These are phyloP conservation scores for Chrysoporthe deuterocubensis DNA, from an alignment of 2,329 filamentous ascomycete genomes.

Conservation along the genomic window DNA sequence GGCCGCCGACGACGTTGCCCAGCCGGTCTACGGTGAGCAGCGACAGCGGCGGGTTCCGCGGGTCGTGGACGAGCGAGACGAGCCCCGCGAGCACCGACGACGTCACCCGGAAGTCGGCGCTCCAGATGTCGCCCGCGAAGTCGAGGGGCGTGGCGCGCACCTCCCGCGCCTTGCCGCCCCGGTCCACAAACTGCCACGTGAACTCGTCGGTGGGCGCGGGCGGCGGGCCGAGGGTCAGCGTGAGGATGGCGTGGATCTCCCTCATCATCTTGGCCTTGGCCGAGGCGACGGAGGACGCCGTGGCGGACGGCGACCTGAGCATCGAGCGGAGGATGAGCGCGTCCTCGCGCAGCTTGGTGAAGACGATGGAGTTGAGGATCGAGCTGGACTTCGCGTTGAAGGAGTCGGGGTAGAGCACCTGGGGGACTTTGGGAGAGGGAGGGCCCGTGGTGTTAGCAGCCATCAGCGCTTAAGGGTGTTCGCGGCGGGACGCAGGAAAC, in stretches of 20 bases:
- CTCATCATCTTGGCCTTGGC: constrained; percentile 76
- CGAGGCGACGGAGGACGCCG: constrained; percentile 45
- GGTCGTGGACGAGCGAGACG: constrained; percentile 85
- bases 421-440: constrained; percentile 58
- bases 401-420: constrained; percentile 78
- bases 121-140: constrained; percentile 72
- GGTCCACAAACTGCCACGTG: constrained; percentile 79
- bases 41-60: constrained; percentile 73
- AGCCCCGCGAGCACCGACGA: constrained; percentile 67
- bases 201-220: constrained; percentile 72
- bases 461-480: background rate
- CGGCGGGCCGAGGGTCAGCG: constrained; percentile 79
- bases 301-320: constrained; percentile 42
- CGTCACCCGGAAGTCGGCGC: constrained; percentile 61
- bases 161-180: constrained; percentile 64
- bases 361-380: constrained; percentile 74
- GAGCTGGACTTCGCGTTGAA: constrained; percentile 76
- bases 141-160: constrained; percentile 68
- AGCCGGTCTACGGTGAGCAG: constrained; percentile 78
- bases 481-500: background rate
- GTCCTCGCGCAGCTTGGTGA: constrained; percentile 85
- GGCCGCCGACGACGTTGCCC: constrained; percentile 79
- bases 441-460: background rate
- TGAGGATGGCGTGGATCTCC: constrained; percentile 81
- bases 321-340: constrained; percentile 72